A percentile compares a stretch with the other conserved stretches of the same genome.
Conservation (phyloP, 768 basidiomycete genomes). For the Lentinula boryana region DNA sequence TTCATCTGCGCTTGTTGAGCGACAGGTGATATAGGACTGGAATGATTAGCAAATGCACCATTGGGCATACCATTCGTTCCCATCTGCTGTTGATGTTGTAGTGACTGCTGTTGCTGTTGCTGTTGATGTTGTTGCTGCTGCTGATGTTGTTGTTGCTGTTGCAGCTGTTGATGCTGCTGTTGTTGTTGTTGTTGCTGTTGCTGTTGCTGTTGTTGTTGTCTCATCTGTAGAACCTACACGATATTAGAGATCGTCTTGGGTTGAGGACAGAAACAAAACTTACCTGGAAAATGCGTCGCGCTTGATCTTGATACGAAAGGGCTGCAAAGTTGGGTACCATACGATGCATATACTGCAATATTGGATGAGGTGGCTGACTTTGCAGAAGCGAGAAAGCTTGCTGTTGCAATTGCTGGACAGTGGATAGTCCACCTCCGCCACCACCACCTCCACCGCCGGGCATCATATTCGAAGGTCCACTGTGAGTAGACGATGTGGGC, state of each 20-base stretch:
- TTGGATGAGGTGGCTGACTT: slow-evolving; percentile 43
- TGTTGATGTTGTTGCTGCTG: slow-evolving; percentile 11
- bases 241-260: background rate
- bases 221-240: slow-evolving; percentile 7
- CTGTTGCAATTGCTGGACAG: slow-evolving; percentile 20
- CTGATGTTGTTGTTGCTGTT: slow-evolving; percentile 7
- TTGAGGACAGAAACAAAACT: slow-evolving; percentile 12
- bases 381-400: slow-evolving; percentile 46
- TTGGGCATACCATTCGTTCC: slow-evolving; percentile 8
- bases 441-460: slow-evolving; percentile 1
- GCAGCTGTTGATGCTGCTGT: slow-evolving; percentile 8
- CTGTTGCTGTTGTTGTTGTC: slow-evolving; percentile 19
- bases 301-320: slow-evolving; percentile 46
- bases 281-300: slow-evolving; percentile 61
- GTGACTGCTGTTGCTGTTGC: slow-evolving; percentile 15
- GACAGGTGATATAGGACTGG: slow-evolving; percentile 11
- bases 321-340: slow-evolving; percentile 30
- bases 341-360: slow-evolving; percentile 49
- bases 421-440: slow-evolving; percentile 15
- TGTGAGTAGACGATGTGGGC: background rate
- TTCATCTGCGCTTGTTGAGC: slow-evolving; percentile 6
- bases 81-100: slow-evolving; percentile 10
- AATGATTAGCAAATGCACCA: slow-evolving; percentile 1
- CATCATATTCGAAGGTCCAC: background rate
- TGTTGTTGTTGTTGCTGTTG: slow-evolving; percentile 15